phyloP scores from a whole-genome alignment of 768 basidiomycete species.

The Filobasidium wieringae region DNA sequence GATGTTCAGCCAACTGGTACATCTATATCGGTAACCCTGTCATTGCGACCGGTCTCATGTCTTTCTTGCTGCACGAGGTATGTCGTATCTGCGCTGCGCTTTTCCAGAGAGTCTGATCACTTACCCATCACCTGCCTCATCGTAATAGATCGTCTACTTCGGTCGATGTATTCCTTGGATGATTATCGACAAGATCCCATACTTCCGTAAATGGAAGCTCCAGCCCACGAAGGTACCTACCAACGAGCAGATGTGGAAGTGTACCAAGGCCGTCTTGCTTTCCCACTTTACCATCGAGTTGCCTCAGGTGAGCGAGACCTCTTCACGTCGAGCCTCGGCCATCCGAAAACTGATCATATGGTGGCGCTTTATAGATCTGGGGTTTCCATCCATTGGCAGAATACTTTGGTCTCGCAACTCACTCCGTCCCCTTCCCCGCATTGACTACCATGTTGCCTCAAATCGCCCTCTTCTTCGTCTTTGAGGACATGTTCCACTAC shows the following conservation, averaged over 20 bases:
- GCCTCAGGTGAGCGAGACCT: conserved; percentile 52
- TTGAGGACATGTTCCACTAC: conserved; percentile 94
- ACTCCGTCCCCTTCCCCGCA: conserved; percentile 81
- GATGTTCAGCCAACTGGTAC: conserved; percentile 50
- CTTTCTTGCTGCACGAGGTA: conserved; percentile 88
- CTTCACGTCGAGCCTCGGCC: background rate
- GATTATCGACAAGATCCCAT: conserved; percentile 84
- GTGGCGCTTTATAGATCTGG: conserved; percentile 53
- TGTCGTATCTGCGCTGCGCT: conserved; percentile 25
- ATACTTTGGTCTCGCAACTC: conserved; percentile 74
- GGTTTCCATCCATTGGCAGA: conserved; percentile 85
- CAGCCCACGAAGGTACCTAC: conserved; percentile 77
- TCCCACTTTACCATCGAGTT: conserved; percentile 93
- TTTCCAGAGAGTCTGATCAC: background rate
- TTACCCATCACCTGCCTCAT: background rate
- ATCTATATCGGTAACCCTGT: conserved; percentile 74
- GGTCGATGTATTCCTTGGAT: conserved; percentile 91
- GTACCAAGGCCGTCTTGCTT: conserved; percentile 83
- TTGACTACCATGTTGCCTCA: conserved; percentile 60
- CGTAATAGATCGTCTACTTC: conserved; percentile 76
- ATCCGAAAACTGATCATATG: background rate
- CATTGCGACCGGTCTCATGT: conserved; percentile 85
- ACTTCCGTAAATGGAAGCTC: conserved; percentile 87
- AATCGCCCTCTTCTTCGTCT: conserved; percentile 78
- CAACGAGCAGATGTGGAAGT: conserved; percentile 76